Base-by-base conservation (phyloP, 176 grass and related monocot genomes). In the Aegilops speltoides region DNA sequence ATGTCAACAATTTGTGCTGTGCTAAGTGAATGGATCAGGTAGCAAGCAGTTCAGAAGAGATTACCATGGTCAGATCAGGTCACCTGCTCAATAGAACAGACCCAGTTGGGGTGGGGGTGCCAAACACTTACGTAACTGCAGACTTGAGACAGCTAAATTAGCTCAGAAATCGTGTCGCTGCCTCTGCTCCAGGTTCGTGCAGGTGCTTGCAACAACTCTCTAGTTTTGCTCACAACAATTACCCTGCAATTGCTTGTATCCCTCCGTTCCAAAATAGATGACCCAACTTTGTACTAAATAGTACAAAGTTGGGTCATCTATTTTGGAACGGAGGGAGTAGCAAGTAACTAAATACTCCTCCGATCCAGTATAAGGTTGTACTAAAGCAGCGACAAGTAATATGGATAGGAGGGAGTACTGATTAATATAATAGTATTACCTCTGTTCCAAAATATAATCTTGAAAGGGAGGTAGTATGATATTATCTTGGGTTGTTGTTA, bases 131-230 rank as follows among this genome's bases (percentile, higher is more conserved):
- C 37, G 29, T 37, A 46, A 69, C 73, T 61, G 20, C 23, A 64
- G 66, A n/a, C 22, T 64, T 80, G 61, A 86, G 70, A 50, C 31
- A 79, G 56, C 54, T 73, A 84, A 84, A 54, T 60, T 61, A 73
- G 40, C 40, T 79, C 5, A 24, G 41, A 29, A 46, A 31, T 80
- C 28, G 3, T 41, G 52, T 64, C 9, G 46, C 56, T 52, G 40
- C 76, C 72, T 7, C 65, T 54, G 26, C 7, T 52, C 70, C 17
- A 82, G 43, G 31, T 15, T 78, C 83, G 37, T 5, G 20, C 77
- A 22, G 26, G 24, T 50, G 13, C 73, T 50, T 50, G 73, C 16
- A 10, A 68, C 17, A 68, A 24, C 29, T 4, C 70, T 68, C 15
- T 28, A 41, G 29, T 71, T 88, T 48, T 77, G n/a, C 8, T n/a